These are phyloP conservation scores for Sanguinoderma infundibulare DNA, from an alignment of 1,284 basidiomycete genomes.

Conservation along the genomic window DNA sequence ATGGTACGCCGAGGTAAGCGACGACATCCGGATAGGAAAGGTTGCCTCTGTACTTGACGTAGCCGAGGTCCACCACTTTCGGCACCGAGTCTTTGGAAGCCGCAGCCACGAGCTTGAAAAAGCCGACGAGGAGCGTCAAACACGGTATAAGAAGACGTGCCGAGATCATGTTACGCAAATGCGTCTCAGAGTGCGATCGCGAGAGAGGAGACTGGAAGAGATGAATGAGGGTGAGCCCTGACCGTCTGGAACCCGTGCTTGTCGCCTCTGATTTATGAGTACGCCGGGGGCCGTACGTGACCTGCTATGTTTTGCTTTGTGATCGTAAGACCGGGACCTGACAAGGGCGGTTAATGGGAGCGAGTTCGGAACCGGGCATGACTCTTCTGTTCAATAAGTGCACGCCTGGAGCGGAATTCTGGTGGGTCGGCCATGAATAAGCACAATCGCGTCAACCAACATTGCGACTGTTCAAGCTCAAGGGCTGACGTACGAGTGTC, in stretches of 20 bases:
- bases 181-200: no score
- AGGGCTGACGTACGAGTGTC: no score
- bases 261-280: neutral
- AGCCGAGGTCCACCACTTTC: conserved; percentile 36
- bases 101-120: neutral
- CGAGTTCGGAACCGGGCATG: no score
- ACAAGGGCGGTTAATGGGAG: no score
- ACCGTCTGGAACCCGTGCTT: neutral
- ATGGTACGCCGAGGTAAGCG: conserved; percentile 55
- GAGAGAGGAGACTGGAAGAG: no score
- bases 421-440: no score
- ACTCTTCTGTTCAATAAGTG: neutral
- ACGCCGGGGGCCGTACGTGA: neutral
- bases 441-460: no score
- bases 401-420: no score
- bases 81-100: neutral
- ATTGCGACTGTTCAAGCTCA: no score
- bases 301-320: neutral
- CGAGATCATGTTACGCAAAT: neutral
- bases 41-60: conserved; percentile 51
- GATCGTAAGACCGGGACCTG: no score
- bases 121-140: neutral
- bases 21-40: conserved; percentile 54
- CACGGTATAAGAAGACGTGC: neutral
- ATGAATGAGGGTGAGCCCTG: neutral